phyloP scores from a whole-genome alignment of 352 stramenopile genomes.

The Pythium periplocum region DNA sequence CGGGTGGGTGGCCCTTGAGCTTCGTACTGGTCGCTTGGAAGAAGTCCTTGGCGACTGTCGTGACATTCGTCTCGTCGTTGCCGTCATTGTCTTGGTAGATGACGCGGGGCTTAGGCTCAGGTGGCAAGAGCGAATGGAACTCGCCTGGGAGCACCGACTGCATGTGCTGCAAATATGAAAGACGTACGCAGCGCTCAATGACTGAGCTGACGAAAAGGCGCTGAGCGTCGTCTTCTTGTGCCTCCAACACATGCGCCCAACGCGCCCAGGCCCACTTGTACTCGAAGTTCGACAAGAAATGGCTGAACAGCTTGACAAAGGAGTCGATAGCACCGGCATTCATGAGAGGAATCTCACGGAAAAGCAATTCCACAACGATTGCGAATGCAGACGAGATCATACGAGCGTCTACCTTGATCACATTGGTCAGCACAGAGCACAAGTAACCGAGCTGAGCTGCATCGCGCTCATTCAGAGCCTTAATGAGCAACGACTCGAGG shows the following conservation, averaged over 20 bases:
- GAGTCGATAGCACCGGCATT: conserved; percentile 42
- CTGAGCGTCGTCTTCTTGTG: conserved; percentile 72
- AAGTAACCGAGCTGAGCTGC: conserved; percentile 52
- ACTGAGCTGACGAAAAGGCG: conserved; percentile 81
- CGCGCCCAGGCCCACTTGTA: conserved; percentile 83
- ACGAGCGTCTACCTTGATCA: conserved; percentile 70
- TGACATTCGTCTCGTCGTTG: conserved; percentile 20
- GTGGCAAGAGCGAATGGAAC: conserved; percentile 75
- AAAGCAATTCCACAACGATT: conserved; percentile 82
- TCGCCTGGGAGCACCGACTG: conserved; percentile 60
- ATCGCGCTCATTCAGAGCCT: conserved; percentile 41
- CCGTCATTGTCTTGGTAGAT: conserved; percentile 36
- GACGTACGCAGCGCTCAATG: conserved; percentile 77
- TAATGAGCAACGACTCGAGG: conserved; percentile 66
- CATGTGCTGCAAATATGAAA: conserved; percentile 86
- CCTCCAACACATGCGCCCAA: conserved; percentile 76
- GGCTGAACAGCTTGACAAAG: conserved; percentile 79
- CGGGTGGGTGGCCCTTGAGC: conserved; percentile 62
- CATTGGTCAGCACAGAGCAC: conserved; percentile 65
- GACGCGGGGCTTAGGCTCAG: conserved; percentile 61
- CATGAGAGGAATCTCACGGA: conserved; percentile 77
- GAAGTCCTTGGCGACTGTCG: conserved; percentile 29
- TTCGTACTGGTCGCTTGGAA: conserved; percentile 61
- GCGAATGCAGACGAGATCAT: conserved; percentile 65
- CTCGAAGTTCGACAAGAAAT: conserved; percentile 86